phyloP scores from a whole-genome alignment of 257 asterid genomes.

The Penstemon eatonii region DNA sequence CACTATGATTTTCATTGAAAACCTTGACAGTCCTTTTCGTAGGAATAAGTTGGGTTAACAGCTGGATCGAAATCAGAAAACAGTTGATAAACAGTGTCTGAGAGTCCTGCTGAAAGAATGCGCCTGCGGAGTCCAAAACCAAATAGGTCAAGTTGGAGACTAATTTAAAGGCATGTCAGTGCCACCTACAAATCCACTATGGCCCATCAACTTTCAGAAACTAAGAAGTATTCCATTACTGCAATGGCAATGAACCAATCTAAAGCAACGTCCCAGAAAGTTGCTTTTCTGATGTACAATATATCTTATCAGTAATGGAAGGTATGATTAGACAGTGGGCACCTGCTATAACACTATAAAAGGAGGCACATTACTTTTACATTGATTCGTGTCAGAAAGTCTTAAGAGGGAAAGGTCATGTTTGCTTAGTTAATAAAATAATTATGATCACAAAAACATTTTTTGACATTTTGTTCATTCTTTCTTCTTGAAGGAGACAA shows the following conservation, averaged over 20 bases:
- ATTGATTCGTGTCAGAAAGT: not conserved
- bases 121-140: not conserved
- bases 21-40: not conserved
- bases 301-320: too few relatives aligned
- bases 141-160: not conserved
- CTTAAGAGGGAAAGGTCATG: not conserved
- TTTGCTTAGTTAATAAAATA: constrained; percentile 6
- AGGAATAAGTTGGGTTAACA: not conserved
- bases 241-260: not conserved
- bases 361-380: not conserved
- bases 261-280: not conserved
- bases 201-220: not conserved
- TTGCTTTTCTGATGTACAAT: not conserved
- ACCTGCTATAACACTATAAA: not conserved
- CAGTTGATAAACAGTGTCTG: too few relatives aligned
- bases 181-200: not conserved
- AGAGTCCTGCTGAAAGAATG: not conserved
- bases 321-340: not conserved
- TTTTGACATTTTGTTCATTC: not conserved
- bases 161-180: not conserved
- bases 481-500: not conserved
- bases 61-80: not conserved
- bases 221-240: not conserved
- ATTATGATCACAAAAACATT: constrained; percentile 12
- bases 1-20: not conserved